Conservation (phyloP, 208 protist genomes). For the Leishmania major region DNA sequence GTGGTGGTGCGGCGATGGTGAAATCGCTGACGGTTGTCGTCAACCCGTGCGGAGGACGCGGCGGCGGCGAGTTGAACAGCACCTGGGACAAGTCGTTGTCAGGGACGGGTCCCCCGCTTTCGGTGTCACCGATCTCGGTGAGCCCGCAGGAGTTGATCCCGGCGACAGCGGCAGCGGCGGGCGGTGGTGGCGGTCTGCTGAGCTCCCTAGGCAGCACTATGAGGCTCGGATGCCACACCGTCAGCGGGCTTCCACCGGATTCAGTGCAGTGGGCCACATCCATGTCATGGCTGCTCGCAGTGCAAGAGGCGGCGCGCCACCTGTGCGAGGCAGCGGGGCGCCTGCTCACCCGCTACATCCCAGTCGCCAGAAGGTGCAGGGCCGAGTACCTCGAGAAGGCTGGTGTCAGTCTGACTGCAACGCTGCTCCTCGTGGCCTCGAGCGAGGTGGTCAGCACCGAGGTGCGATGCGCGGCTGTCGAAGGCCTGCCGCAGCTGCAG, state of each 20-base stretch:
- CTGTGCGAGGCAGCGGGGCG: slow-evolving; percentile 50
- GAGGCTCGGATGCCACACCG: not conserved
- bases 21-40: not conserved
- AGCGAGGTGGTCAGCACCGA: slow-evolving; percentile 17
- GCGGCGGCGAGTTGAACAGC: not conserved
- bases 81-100: slow-evolving; percentile 5
- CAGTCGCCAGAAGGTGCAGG: not conserved
- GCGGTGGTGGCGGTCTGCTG: not conserved
- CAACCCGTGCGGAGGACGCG: not conserved
- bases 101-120: not conserved
- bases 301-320: slow-evolving; percentile 54
- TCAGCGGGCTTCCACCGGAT: not conserved
- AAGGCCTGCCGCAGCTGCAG: slow-evolving; percentile 52
- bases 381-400: slow-evolving; percentile 43
- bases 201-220: slow-evolving; percentile 10
- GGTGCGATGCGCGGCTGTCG: slow-evolving; percentile 35
- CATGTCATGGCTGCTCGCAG: slow-evolving; percentile 27
- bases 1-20: not conserved
- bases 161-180: not conserved
- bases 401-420: slow-evolving; percentile 55
- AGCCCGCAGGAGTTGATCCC: not conserved
- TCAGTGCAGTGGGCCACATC: slow-evolving; percentile 19
- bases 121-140: not conserved
- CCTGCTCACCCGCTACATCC: slow-evolving; percentile 50
- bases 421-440: slow-evolving; percentile 56